A percentile compares a stretch with the other conserved stretches of the same genome.
phyloP scores from a whole-genome alignment of 1,139 yeast genomes.

The Nadsonia starkeyi-henricii region DNA sequence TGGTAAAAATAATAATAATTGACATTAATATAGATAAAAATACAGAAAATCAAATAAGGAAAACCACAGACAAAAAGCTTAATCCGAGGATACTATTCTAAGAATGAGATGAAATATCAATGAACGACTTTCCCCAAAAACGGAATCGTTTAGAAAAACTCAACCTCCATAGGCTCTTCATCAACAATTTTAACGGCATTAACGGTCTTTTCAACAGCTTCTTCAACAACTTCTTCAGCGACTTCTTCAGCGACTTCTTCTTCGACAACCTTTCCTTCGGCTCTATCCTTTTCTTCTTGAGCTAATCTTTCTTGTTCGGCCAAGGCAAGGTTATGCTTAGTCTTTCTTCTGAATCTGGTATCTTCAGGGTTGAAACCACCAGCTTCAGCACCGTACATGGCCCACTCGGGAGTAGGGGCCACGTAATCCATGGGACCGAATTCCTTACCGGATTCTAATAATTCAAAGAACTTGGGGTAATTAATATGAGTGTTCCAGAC shows the following conservation, averaged over 20 bases:
- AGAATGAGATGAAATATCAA: not conserved
- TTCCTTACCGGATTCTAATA: constrained; percentile 40
- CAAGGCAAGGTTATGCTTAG: not conserved
- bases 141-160: not conserved
- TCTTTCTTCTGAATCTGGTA: constrained; percentile 19
- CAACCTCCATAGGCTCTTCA: not conserved
- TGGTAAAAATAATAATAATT: not conserved
- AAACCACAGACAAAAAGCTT: too few species aligned
- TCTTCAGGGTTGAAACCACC: constrained; percentile 91
- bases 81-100: too few species aligned
- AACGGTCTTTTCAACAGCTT: not conserved
- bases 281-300: constrained; percentile 4
- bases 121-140: not conserved
- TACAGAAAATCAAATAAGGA: not conserved
- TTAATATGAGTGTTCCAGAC: constrained; percentile 87
- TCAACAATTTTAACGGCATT: not conserved
- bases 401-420: constrained; percentile 79
- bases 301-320: not conserved
- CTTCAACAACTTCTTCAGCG: not conserved
- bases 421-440: constrained; percentile 74
- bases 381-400: constrained; percentile 68
- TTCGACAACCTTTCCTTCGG: not conserved
- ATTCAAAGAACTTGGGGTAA: constrained; percentile 60
- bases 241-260: not conserved
- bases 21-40: not conserved